These are phyloP conservation scores for Podospora australis DNA, from an alignment of 495 filamentous ascomycete genomes.

Conservation along the genomic window DNA sequence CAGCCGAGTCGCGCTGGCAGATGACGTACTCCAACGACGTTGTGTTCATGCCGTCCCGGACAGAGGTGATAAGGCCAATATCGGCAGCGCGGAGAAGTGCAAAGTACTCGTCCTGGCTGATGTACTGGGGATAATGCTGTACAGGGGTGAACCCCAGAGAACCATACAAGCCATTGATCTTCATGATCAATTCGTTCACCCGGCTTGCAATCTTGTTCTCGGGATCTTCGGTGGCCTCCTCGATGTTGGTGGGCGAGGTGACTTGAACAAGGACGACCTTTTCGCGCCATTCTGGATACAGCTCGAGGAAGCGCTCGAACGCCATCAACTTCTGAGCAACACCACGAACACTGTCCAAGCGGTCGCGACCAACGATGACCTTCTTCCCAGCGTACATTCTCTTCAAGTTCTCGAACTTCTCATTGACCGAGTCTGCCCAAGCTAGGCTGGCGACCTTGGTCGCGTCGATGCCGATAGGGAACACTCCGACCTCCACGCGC, in stretches of 20 bases:
- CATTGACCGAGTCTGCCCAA: conserved; percentile 58
- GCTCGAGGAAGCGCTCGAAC: conserved; percentile 82
- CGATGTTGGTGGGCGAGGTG: conserved; percentile 75
- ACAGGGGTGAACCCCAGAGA: conserved; percentile 80
- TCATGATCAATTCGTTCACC: conserved; percentile 79
- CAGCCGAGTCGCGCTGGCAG: conserved; percentile 76
- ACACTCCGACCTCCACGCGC: conserved; percentile 81
- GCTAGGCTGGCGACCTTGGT: conserved; percentile 62
- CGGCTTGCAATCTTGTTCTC: conserved; percentile 71
- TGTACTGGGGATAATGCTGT: conserved; percentile 87
- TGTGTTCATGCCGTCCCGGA: conserved; percentile 95
- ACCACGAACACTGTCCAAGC: conserved; percentile 80
- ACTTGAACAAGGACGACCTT: conserved; percentile 95
- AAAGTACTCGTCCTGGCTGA: conserved; percentile 82
- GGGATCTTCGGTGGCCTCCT: conserved; percentile 63
- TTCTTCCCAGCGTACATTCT: conserved; percentile 74
- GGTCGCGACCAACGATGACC: conserved; percentile 91
- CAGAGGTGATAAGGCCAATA: conserved; percentile 84
- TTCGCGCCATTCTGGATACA: conserved; percentile 79
- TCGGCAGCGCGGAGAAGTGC: conserved; percentile 80
- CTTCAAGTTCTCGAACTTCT: conserved; percentile 61
- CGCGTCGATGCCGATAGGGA: conserved; percentile 86
- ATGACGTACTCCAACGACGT: conserved; percentile 90
- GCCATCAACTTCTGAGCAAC: conserved; percentile 90
- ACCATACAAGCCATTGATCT: conserved; percentile 84